Conservation (phyloP, 352 stramenopile genomes). For the Bremia lactucae region DNA sequence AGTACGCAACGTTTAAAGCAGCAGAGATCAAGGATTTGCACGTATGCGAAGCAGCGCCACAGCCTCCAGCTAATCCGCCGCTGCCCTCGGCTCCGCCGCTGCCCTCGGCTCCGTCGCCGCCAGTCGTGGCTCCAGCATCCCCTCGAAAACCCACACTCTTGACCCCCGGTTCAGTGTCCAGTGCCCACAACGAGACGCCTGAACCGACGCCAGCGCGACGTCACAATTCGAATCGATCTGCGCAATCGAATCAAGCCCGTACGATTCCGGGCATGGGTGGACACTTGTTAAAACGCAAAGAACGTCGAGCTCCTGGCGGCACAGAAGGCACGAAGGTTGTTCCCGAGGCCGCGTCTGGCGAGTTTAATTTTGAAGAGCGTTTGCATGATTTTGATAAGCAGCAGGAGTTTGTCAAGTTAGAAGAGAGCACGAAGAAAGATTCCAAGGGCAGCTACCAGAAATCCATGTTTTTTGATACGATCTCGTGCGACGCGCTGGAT, state of each 20-base stretch:
- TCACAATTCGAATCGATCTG: not conserved
- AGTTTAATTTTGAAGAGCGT: slow-evolving; percentile 67
- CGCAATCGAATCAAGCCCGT: slow-evolving; percentile 10
- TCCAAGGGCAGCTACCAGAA: slow-evolving; percentile 76
- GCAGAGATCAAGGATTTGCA: slow-evolving; percentile 81
- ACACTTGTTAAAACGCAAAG: slow-evolving; percentile 70
- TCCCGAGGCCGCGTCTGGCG: slow-evolving; percentile 22
- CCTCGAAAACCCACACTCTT: slow-evolving; percentile 31
- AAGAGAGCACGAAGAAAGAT: slow-evolving; percentile 23
- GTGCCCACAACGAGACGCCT: slow-evolving; percentile 17
- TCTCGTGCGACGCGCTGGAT: slow-evolving; percentile 82
- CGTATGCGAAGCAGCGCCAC: slow-evolving; percentile 57
- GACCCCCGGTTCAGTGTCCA: slow-evolving; percentile 43
- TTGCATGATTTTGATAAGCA: slow-evolving; percentile 73
- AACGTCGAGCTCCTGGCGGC: slow-evolving; percentile 43
- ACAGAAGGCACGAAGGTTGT: slow-evolving; percentile 1
- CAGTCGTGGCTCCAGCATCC: slow-evolving; percentile 1
- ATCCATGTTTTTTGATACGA: slow-evolving; percentile 85
- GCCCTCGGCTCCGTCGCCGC: slow-evolving; percentile 14
- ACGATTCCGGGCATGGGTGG: slow-evolving; percentile 79
- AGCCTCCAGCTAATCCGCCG: slow-evolving; percentile 2
- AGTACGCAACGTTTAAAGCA: slow-evolving; percentile 76
- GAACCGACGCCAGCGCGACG: slow-evolving; percentile 2
- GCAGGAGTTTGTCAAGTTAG: slow-evolving; percentile 66
- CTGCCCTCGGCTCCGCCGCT: slow-evolving; percentile 9